Evolutionary conservation across 2,329 filamentous ascomycete genomes (phyloP).

Genomic region (Nannizzia gypsea): DNA sequence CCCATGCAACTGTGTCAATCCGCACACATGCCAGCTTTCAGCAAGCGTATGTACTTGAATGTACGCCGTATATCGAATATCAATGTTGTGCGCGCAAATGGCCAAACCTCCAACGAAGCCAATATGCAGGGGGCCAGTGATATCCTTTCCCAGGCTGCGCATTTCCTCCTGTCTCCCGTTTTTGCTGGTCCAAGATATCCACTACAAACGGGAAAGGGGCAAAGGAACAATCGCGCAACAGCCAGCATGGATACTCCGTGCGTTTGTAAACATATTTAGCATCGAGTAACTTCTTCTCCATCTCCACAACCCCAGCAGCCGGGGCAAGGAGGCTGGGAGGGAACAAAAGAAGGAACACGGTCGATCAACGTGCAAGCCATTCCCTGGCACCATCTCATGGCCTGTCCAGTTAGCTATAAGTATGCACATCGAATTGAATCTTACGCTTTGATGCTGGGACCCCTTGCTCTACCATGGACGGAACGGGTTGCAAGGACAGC

Average conservation of each 20-base stretch:
- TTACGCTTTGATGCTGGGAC: neutral
- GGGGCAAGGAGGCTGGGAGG: neutral
- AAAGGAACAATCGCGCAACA: neutral
- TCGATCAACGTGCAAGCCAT: neutral
- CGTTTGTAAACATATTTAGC: no score
- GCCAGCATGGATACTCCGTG: neutral
- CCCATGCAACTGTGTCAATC: neutral
- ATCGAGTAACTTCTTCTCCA: neutral
- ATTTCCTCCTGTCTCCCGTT: neutral
- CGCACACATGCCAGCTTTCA: neutral
- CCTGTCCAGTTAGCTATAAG: neutral
- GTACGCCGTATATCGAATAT: no score
- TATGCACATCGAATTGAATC: neutral
- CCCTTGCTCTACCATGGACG: neutral
- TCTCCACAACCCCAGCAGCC: neutral
- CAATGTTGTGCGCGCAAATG: no score
- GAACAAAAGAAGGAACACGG: neutral
- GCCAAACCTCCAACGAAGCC: neutral
- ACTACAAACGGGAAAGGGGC: neutral
- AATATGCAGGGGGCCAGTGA: neutral
- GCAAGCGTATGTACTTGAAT: no score
- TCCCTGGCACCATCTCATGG: neutral
- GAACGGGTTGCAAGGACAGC: neutral
- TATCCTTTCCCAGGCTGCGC: neutral
- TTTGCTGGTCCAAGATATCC: neutral